A percentile compares a stretch with the other conserved stretches of the same genome.
Conservation (phyloP, 176 grass and related monocot species). For the Areca catechu region DNA sequence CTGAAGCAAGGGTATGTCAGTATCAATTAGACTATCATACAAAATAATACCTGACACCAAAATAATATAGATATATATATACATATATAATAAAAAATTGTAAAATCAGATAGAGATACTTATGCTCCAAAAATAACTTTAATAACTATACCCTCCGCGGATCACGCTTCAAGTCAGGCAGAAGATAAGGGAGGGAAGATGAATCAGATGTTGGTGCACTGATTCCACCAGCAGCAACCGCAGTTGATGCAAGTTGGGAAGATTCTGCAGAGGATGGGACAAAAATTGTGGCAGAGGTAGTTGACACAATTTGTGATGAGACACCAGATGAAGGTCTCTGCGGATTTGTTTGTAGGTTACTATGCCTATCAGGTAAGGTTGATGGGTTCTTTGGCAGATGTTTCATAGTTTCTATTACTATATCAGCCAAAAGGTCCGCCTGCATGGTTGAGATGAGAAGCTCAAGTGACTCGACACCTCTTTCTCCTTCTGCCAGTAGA, state of each 20-base stretch:
- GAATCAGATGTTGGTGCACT: conserved; percentile 31
- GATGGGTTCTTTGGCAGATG: conserved; percentile 41
- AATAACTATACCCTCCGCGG: conserved; percentile 77
- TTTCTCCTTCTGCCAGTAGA: conserved; percentile 96
- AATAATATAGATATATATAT: background rate
- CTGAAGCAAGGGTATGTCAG: conserved; percentile 27
- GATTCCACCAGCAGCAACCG: conserved; percentile 16
- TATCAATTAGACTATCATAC: background rate
- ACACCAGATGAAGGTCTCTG: conserved; percentile 22
- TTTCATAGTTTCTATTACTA: conserved; percentile 99
- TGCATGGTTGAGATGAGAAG: conserved; percentile 88
- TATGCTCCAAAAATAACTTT: too few relatives aligned
- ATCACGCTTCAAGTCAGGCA: conserved; percentile 73
- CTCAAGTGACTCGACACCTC: conserved; percentile 85
- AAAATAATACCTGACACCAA: too few relatives aligned
- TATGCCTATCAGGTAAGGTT: conserved; percentile 18
- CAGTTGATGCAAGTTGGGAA: conserved; percentile 21
- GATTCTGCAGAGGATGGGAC: conserved; percentile 9
- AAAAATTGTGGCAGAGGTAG: conserved; percentile 8
- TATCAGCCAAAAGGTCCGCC: conserved; percentile 92
- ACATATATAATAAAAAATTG: background rate
- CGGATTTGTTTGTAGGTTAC: conserved; percentile 20
- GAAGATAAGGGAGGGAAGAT: conserved; percentile 20
- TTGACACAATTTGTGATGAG: conserved; percentile 21
- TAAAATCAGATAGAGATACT: too few relatives aligned